Percentiles rank a stretch among this genome's conserved stretches.
Conservation (phyloP, 768 basidiomycete species). For the Favolaschia claudopus region DNA sequence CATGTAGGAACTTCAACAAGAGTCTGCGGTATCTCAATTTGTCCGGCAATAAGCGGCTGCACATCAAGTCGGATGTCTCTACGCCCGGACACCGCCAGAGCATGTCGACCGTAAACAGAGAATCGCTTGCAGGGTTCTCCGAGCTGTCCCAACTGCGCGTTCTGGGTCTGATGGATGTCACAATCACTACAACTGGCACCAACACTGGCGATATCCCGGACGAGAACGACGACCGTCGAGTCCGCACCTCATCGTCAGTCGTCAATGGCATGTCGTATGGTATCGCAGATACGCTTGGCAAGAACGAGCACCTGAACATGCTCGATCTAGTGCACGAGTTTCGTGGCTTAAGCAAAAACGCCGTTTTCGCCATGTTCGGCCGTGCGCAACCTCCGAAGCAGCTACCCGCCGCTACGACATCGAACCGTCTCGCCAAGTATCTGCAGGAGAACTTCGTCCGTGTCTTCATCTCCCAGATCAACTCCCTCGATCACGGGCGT, state of each 20-base stretch:
- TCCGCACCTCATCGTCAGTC: conserved; percentile 89
- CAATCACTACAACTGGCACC: conserved; percentile 71
- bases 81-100: conserved; percentile 40
- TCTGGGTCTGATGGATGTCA: conserved; percentile 98
- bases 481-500: conserved; percentile 50
- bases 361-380: conserved; percentile 97
- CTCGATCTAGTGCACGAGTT: conserved; percentile 94
- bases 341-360: conserved; percentile 76
- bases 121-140: conserved; percentile 82
- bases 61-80: conserved; percentile 83
- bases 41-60: conserved; percentile 95
- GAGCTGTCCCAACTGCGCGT: conserved; percentile 85
- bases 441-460: conserved; percentile 82
- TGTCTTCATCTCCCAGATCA: conserved; percentile 68
- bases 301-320: conserved; percentile 81
- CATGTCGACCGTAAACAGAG: conserved; percentile 34
- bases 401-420: conserved; percentile 53
- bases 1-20: conserved; percentile 91
- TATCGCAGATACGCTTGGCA: conserved; percentile 91
- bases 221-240: conserved; percentile 87
- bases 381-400: conserved; percentile 59
- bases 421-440: conserved; percentile 80
- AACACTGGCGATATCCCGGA: conserved; percentile 72
- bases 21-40: conserved; percentile 93
- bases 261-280: conserved; percentile 95